Evolutionary conservation across 208 protist species (phyloP).

Genomic region (Acanthamoeba castellanii): DNA sequence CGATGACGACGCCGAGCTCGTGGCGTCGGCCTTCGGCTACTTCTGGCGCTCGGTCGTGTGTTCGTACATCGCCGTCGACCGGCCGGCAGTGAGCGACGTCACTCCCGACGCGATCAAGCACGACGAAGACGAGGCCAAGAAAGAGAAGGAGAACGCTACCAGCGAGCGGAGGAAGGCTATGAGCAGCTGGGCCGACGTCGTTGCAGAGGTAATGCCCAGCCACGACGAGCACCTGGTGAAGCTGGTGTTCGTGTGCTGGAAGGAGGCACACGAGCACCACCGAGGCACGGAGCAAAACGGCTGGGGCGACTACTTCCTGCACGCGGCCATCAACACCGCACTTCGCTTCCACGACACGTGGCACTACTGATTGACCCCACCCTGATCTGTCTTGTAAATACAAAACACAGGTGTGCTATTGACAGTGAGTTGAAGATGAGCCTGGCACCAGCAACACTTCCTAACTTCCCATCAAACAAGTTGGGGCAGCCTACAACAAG

Average conservation of each 20-base stretch:
- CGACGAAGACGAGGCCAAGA: not conserved
- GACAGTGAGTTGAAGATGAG: no score
- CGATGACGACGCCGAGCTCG: not conserved
- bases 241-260: constrained; percentile 62
- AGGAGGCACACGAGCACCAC: constrained; percentile 13
- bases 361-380: not conserved
- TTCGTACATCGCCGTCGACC: constrained; percentile 48
- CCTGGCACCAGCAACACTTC: no score
- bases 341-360: not conserved
- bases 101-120: not conserved
- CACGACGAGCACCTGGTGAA: constrained; percentile 52
- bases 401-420: no score
- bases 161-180: not conserved
- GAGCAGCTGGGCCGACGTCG: not conserved
- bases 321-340: not conserved
- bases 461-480: no score
- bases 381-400: no score
- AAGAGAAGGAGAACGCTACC: not conserved
- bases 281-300: not conserved
- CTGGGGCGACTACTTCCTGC: not conserved
- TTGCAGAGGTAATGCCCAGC: not conserved
- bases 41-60: constrained; percentile 55
- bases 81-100: not conserved
- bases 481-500: no score
- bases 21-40: not conserved